Evolutionary conservation across 2,329 filamentous ascomycete genomes (phyloP).

Genomic region (Colletotrichum sojae): DNA sequence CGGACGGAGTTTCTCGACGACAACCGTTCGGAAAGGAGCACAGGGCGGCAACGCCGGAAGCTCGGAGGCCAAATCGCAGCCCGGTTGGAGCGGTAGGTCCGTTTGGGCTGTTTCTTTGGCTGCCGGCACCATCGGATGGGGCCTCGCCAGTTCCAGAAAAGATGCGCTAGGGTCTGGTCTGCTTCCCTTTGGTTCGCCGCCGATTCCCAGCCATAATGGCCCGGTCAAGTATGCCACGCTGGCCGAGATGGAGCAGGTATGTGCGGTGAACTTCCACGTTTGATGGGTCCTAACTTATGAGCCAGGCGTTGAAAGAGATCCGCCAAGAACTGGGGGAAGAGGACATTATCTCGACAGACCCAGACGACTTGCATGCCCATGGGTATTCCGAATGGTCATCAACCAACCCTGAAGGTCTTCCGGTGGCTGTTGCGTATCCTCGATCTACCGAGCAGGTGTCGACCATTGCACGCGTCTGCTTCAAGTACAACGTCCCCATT

Average conservation of each 20-base stretch:
- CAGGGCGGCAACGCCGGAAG: conserved; percentile 9
- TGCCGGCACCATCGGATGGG: conserved; percentile 59
- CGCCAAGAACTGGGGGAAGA: conserved; percentile 60
- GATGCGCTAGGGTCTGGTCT: conserved; percentile 28
- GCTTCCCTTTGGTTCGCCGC: conserved; percentile 43
- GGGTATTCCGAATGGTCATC: conserved; percentile 80
- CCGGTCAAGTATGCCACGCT: conserved; percentile 56
- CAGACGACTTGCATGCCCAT: conserved; percentile 72
- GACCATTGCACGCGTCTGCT: conserved; percentile 76
- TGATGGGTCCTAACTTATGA: neutral
- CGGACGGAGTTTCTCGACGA: conserved; percentile 43
- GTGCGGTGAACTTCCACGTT: conserved; percentile 14
- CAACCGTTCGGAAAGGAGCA: conserved; percentile 40
- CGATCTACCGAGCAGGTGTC: conserved; percentile 73
- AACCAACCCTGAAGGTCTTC: conserved; percentile 71
- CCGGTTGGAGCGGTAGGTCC: conserved; percentile 49
- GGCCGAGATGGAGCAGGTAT: conserved; percentile 51
- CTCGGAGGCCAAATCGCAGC: conserved; percentile 24
- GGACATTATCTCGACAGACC: conserved; percentile 74
- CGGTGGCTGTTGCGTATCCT: conserved; percentile 76
- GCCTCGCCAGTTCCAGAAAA: conserved; percentile 50
- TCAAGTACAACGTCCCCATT: conserved; percentile 85
- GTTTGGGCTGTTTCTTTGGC: conserved; percentile 56
- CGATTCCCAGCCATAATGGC: conserved; percentile 46
- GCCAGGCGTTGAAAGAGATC: conserved; percentile 70